Evolutionary conservation across 2,329 filamentous ascomycete species (phyloP).

Genomic region (Clarireedia homoeocarpa): DNA sequence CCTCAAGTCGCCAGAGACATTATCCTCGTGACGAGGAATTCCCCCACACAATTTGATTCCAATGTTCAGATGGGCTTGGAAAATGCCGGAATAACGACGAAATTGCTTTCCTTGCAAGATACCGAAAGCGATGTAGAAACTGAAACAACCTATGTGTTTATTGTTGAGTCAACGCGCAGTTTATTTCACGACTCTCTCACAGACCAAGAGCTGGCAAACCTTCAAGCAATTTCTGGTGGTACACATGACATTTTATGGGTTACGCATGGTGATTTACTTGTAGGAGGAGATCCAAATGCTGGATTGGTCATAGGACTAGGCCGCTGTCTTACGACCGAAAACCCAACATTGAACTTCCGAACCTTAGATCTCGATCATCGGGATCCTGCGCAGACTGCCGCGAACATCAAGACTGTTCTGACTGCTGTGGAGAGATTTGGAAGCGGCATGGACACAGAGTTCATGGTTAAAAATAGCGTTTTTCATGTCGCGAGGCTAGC

Average conservation of each 20-base stretch:
- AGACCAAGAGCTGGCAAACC: not conserved
- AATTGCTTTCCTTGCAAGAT: not conserved
- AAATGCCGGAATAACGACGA: not conserved
- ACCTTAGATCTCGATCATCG: constrained; percentile 8
- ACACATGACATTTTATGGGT: constrained; percentile 3
- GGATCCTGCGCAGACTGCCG: not conserved
- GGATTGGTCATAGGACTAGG: constrained; percentile 7
- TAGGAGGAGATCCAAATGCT: constrained; percentile 1
- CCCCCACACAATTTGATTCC: not conserved
- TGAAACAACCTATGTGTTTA: not conserved
- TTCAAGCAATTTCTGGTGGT: not conserved
- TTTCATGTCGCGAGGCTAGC: constrained; percentile 11
- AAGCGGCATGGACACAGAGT: constrained; percentile 1
- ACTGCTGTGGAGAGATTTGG: not conserved
- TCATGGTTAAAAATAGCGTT: not conserved
- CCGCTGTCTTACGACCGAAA: constrained; percentile 8
- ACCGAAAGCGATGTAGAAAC: not conserved
- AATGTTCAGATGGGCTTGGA: not conserved
- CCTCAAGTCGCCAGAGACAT: not conserved
- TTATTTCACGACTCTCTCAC: not conserved
- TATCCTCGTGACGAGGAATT: not conserved
- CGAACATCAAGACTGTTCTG: not conserved
- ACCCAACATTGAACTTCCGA: constrained; percentile 11
- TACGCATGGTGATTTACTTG: constrained; percentile 7
- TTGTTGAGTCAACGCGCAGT: not conserved